Percentiles rank a stretch among this genome's conserved stretches.
Evolutionary conservation across 176 grass and related monocot genomes (phyloP).

Genomic region (Rhynchospora breviuscula): DNA sequence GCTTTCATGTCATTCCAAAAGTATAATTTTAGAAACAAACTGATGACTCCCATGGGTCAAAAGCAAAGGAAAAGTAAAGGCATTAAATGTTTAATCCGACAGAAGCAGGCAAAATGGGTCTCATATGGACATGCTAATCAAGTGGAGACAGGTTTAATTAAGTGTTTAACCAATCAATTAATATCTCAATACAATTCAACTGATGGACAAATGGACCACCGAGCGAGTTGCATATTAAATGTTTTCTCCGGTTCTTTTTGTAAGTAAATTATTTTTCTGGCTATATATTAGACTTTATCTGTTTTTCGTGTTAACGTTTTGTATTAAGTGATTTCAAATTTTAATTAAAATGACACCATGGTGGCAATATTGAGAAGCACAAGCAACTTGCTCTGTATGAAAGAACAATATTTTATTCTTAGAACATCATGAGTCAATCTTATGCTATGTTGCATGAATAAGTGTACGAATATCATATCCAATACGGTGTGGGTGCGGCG

Average conservation of each 20-base stretch:
- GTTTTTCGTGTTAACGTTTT: neutral
- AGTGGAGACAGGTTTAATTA: constrained; percentile 22
- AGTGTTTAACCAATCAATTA: constrained; percentile 19
- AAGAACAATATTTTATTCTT: too few species aligned
- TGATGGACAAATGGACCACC: neutral
- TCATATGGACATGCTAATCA: constrained; percentile 28
- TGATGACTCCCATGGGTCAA: constrained; percentile 27
- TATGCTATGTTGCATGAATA: too few species aligned
- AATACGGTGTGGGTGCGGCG: too few species aligned
- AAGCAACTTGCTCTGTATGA: too few species aligned
- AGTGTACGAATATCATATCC: too few species aligned
- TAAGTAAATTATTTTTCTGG: too few species aligned
- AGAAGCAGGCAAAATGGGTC: constrained; percentile 20
- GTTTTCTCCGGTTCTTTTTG: neutral
- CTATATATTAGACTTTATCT: too few species aligned
- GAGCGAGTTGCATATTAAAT: neutral
- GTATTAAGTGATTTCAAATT: too few species aligned
- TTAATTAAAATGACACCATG: too few species aligned
- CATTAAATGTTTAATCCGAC: constrained; percentile 26
- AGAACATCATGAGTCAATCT: too few species aligned
- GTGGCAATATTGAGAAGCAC: too few species aligned
- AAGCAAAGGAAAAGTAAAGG: constrained; percentile 29
- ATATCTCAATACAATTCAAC: constrained; percentile 2
- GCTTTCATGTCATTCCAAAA: constrained; percentile 26
- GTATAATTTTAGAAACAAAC: constrained; percentile 27